Evolutionary conservation across 75 land plant genomes (phyloP), one percentile per base, ranked within the genome.

Genomic region (Pseudotsuga menziesii): DNA sequence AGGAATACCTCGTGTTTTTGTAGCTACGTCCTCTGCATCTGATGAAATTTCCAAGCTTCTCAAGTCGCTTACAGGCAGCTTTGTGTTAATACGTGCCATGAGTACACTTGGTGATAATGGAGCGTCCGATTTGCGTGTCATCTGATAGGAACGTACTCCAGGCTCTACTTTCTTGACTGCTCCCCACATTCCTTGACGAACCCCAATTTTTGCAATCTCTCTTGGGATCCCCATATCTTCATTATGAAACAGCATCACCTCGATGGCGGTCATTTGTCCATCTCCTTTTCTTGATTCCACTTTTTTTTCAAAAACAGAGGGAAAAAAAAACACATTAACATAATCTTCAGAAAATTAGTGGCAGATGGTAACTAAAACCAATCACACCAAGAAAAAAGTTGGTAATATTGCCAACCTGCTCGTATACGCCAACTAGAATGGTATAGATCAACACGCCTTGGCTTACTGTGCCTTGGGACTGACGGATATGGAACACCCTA

Each of bases 171-270:
- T 94, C 85, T 92, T 95, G 41, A 97, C 96, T 35, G 92, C 85
- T 61, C 93, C 93, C 99, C 99, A 97, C 98, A 97, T 92, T 26
- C 99, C 98, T 77, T 92, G 98, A 7, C 96, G 91, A 14, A 97
- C 86, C 16, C 96, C 99, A 25, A 94, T 78, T 77, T 93, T 97
- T 12, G 98, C 98, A 2, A 97, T 78, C 60, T 92, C 98, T 44
- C 83, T 93, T n/a, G 92, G 98, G 81, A 97, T 95, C 5, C 99
- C 99, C 98, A 97, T 95, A 82, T 97, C 99, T 78, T 97, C 99
- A 39, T 93, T 88, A 66, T 97, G 99, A 17, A 97, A 79, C 13
- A 97, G 86, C 27, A 74, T 78, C 52, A 97, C 98, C 83, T 97
- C 99, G 58, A 94, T 90, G 7, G 99, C 93, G 41, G 99, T 88